Evolutionary conservation across 2,329 filamentous ascomycete genomes (phyloP).

Genomic region (Colletotrichum phormii): DNA sequence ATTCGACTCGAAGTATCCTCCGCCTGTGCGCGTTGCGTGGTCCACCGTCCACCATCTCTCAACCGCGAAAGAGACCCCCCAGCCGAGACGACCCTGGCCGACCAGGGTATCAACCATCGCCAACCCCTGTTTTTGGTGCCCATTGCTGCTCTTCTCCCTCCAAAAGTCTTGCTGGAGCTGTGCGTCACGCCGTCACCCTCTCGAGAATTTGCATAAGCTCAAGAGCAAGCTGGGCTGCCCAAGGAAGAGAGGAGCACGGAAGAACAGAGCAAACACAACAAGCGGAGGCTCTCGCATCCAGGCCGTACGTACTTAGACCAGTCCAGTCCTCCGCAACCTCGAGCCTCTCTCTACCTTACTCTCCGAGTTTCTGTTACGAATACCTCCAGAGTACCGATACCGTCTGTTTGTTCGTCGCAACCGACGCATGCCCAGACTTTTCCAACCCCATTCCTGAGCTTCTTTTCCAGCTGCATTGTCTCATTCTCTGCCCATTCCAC

Average conservation of each 20-base stretch:
- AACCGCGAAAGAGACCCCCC: background rate
- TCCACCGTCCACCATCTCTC: background rate
- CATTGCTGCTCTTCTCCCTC: constrained; percentile 18
- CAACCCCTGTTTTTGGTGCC: constrained; percentile 12
- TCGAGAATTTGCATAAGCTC: constrained; percentile 21
- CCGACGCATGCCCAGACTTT: constrained; percentile 30
- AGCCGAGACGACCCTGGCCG: background rate
- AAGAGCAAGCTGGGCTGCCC: background rate
- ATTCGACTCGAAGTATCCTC: too few species aligned
- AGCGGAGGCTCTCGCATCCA: background rate
- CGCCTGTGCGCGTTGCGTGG: background rate
- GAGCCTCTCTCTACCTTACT: background rate
- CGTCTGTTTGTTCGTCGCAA: background rate
- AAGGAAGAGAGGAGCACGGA: background rate
- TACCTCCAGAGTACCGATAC: background rate
- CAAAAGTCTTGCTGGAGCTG: background rate
- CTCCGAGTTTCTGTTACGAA: background rate
- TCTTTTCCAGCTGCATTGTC: constrained; percentile 17
- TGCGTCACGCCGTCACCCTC: constrained; percentile 33
- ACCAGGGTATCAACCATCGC: background rate
- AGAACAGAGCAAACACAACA: background rate
- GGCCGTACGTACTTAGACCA: constrained; percentile 24
- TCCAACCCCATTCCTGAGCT: constrained; percentile 21
- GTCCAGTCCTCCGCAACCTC: constrained; percentile 15
- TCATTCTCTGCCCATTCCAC: constrained; percentile 19